Evolutionary conservation across 768 basidiomycete species (phyloP), one percentile per base, ranked within the genome.

Genomic region (Podaxis pistillaris): DNA sequence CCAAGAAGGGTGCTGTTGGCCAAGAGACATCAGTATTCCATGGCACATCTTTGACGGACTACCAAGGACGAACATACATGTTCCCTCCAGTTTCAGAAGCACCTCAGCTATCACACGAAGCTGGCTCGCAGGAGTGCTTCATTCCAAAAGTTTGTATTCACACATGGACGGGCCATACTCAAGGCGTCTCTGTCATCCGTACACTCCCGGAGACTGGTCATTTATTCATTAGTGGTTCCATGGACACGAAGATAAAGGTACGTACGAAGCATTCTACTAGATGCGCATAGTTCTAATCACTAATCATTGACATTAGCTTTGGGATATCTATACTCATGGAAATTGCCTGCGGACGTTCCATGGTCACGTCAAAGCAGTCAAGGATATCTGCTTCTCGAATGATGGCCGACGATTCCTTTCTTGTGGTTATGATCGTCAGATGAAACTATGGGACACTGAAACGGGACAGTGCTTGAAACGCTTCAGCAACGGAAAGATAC

Each of bases 401-500:
- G 91, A 94, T 66, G 97, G 97, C 1, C 83, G 83, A 38, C 83
- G 81, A 66, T 98, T 99, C 79, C 73, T 99, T 54, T 95, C 93
- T 15, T 96, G 96, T 67, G 89, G 86, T 56, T 98, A 97, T 69
- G 97, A 99, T 74, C 90, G 95, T 56, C 91, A 94, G 72, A 95
- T 98, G 88, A 99, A 99, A 76, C 81, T 98, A 12, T 99, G 97
- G 97, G 96, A 99, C 70, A 98, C 97, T 19, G 97, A 99, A 77
- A 98, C 97, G 0, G 96, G 95, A 1, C 93, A 98, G 78, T 98
- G 97, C 77, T 76, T 97, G 64, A 92, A 98, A 73, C 90, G 96
- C 6, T 99, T 98, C 77, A 90, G 91, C 66, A 98, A 98, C 69
- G 97, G 96, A 65, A 98, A 98, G 80, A 95, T 95, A 19, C 95